Conservation (phyloP, 306 rosid species). For the Myrica gale region DNA sequence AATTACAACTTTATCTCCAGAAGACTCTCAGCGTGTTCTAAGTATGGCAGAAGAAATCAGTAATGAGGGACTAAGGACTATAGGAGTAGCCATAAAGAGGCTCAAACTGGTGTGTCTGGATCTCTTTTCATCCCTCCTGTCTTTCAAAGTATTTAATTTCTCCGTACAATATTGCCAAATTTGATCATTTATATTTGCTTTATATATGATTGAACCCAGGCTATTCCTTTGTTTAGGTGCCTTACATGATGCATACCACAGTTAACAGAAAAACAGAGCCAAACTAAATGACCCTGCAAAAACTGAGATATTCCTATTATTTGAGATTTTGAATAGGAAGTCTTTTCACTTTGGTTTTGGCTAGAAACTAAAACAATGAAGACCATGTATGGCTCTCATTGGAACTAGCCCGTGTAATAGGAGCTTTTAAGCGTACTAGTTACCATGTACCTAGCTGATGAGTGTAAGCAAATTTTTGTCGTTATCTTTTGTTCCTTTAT, state of each 20-base stretch:
- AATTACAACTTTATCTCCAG: slow-evolving; percentile 36
- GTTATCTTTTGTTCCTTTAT: background rate
- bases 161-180: background rate
- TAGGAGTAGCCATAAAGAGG: slow-evolving; percentile 75
- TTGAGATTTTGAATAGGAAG: background rate
- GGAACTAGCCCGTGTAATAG: background rate
- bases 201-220: background rate
- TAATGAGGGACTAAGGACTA: slow-evolving; percentile 69
- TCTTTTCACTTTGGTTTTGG: background rate
- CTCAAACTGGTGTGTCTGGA: slow-evolving; percentile 43
- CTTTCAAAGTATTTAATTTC: background rate
- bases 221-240: background rate
- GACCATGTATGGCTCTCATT: background rate
- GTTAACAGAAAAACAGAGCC: background rate
- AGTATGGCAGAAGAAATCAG: slow-evolving; percentile 58
- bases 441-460: background rate
- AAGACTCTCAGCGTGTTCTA: slow-evolving; percentile 50
- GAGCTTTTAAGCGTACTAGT: background rate
- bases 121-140: slow-evolving; percentile 12
- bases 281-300: background rate
- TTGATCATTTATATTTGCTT: background rate
- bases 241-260: background rate
- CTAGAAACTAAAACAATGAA: background rate
- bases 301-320: background rate
- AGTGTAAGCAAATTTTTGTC: background rate